Evolutionary conservation across 2,329 filamentous ascomycete genomes (phyloP).

Genomic region (Macrophomina tecta): DNA sequence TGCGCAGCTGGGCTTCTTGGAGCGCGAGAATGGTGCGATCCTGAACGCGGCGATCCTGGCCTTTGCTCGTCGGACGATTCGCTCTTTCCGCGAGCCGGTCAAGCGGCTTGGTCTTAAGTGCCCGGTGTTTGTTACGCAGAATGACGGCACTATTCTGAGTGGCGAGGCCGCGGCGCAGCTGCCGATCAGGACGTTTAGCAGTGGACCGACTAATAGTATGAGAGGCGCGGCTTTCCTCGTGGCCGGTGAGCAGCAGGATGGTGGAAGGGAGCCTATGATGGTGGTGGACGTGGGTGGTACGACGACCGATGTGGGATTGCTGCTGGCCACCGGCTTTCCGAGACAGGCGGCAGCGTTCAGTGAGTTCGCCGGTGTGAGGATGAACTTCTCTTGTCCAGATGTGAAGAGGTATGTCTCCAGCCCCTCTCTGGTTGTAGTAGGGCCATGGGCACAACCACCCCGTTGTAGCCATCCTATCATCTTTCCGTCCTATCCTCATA

Average conservation of each 20-base stretch:
- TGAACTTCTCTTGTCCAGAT: slow-evolving; percentile 54
- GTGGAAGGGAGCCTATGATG: slow-evolving; percentile 36
- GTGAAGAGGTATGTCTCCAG: slow-evolving; percentile 48
- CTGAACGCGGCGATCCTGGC: slow-evolving; percentile 67
- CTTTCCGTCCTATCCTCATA: too few relatives aligned
- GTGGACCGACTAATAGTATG: slow-evolving; percentile 67
- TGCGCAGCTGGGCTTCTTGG: slow-evolving; percentile 57
- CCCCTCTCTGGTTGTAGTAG: background rate
- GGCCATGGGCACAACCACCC: too few relatives aligned
- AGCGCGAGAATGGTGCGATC: slow-evolving; percentile 69
- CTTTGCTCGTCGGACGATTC: slow-evolving; percentile 64
- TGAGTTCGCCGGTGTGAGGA: slow-evolving; percentile 65
- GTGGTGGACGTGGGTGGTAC: slow-evolving; percentile 72
- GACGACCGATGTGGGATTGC: slow-evolving; percentile 66
- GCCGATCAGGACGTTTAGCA: slow-evolving; percentile 68
- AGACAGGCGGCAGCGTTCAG: slow-evolving; percentile 66
- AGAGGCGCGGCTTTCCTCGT: slow-evolving; percentile 62
- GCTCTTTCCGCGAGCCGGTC: slow-evolving; percentile 61
- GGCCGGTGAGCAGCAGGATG: slow-evolving; percentile 31
- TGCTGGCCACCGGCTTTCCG: slow-evolving; percentile 66
- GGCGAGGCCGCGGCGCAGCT: slow-evolving; percentile 60
- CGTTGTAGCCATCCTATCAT: background rate
- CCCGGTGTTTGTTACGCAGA: slow-evolving; percentile 65
- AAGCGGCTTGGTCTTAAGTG: slow-evolving; percentile 56
- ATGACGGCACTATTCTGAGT: slow-evolving; percentile 66